A percentile compares a stretch with the other conserved stretches of the same genome.
Conservation (phyloP, 768 basidiomycete species). For the Lentinus brumalis region DNA sequence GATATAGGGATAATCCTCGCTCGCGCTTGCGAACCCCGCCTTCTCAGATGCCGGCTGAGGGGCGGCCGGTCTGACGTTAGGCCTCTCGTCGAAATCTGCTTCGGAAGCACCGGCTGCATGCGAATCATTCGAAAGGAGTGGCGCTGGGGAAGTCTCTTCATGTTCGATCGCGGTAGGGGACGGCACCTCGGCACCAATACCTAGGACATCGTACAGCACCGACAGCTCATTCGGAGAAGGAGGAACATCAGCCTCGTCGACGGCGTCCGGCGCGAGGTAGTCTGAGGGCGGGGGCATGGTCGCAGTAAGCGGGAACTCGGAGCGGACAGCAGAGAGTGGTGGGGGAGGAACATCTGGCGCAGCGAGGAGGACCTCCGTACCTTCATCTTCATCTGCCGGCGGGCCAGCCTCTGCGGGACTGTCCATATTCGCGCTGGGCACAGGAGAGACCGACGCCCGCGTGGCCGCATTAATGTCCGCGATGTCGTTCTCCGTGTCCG, state of each 20-base stretch:
- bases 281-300: too few relatives aligned
- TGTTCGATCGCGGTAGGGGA: background rate
- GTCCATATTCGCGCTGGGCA: background rate
- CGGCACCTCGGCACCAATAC: background rate
- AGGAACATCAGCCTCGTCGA: too few relatives aligned
- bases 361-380: background rate
- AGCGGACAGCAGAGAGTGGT: too few relatives aligned
- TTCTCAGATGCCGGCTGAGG: too few relatives aligned
- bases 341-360: background rate
- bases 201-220: background rate
- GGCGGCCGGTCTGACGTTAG: too few relatives aligned
- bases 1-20: too few relatives aligned
- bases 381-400: background rate
- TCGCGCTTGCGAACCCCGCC: too few relatives aligned
- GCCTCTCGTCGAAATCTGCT: background rate
- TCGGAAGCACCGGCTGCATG: background rate
- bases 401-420: background rate
- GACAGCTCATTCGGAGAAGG: too few relatives aligned
- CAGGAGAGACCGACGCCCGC: background rate
- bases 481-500: background rate
- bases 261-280: too few relatives aligned
- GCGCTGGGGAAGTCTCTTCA: background rate
- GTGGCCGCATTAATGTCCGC: background rate
- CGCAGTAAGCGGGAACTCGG: too few relatives aligned
- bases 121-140: background rate